Percentiles rank a stretch among this genome's conserved stretches.
Evolutionary conservation across 306 rosid genomes (phyloP).

Genomic region (Sechiopsis laciniata): DNA sequence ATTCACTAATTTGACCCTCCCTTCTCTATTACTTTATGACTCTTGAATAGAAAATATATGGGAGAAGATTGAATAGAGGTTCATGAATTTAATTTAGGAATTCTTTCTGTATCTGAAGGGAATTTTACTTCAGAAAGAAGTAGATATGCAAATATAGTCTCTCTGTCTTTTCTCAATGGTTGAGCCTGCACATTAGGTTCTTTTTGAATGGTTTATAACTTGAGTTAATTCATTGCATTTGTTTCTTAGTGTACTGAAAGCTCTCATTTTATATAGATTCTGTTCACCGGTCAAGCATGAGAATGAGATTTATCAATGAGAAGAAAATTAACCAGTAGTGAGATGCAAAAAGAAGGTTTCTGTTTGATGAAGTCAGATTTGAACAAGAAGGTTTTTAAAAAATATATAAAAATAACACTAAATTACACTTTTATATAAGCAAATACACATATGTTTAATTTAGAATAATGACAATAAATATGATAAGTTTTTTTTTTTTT

Average conservation of each 20-base stretch:
- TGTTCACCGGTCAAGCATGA: not conserved
- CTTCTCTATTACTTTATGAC: conserved; percentile 12
- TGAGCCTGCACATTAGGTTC: no score
- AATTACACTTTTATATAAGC: no score
- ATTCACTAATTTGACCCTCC: conserved; percentile 27
- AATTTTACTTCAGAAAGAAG: conserved; percentile 15
- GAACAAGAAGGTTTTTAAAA: no score
- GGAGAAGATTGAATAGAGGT: conserved; percentile 19
- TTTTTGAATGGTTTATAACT: not conserved
- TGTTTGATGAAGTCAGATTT: no score
- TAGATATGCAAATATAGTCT: conserved; percentile 15
- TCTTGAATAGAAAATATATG: conserved; percentile 16
- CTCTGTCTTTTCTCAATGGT: not conserved
- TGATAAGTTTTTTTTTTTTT: no score
- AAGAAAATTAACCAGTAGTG: no score
- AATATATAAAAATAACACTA: no score
- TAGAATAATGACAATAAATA: no score
- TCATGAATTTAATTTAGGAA: conserved; percentile 24
- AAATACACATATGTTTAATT: no score
- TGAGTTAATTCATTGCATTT: not conserved
- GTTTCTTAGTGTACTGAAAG: not conserved
- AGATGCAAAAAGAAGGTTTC: no score
- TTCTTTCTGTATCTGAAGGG: conserved; percentile 23
- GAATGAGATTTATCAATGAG: not conserved
- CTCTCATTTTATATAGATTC: not conserved